These are phyloP conservation scores for Aspergillus neotritici DNA, from an alignment of 2,329 filamentous ascomycete genomes.

Conservation along the genomic window DNA sequence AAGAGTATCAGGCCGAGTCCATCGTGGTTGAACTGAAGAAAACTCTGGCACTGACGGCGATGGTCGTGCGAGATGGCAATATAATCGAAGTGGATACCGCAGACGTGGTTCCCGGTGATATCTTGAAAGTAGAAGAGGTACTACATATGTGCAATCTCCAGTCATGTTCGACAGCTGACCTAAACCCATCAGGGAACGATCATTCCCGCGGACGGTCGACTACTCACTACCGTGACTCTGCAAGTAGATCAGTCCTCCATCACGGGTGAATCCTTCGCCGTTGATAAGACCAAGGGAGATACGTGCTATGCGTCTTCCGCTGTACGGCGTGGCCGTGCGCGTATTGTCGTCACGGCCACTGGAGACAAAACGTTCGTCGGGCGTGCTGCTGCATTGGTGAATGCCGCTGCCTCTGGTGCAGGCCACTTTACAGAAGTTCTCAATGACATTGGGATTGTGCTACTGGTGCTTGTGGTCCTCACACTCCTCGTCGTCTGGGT, in stretches of 20 bases:
- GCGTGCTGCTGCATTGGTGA: conserved; percentile 79
- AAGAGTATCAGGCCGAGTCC: conserved; percentile 83
- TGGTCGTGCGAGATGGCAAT: conserved; percentile 74
- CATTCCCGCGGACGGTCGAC: conserved; percentile 79
- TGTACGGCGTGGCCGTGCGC: conserved; percentile 85
- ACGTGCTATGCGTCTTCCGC: conserved; percentile 78
- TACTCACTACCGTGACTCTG: conserved; percentile 76
- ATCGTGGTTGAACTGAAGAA: conserved; percentile 90
- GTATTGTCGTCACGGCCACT: conserved; percentile 74
- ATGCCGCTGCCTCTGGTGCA: conserved; percentile 63
- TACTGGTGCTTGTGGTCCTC: conserved; percentile 73
- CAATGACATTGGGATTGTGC: conserved; percentile 75
- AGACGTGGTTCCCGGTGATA: conserved; percentile 83
- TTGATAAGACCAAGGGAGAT: conserved; percentile 80
- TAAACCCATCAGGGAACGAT: conserved; percentile 61
- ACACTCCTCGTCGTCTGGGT: conserved; percentile 81
- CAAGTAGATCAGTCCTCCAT: conserved; percentile 91
- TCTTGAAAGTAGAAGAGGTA: conserved; percentile 77
- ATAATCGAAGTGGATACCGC: conserved; percentile 75
- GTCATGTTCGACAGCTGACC: conserved; percentile 7
- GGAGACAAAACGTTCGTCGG: conserved; percentile 89
- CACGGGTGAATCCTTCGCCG: conserved; percentile 84
- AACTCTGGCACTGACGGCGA: conserved; percentile 79
- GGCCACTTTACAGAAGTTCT: conserved; percentile 91
- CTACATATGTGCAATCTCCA: conserved; percentile 3